These are phyloP conservation scores for Mycena metata DNA, from an alignment of 768 basidiomycete genomes.

Conservation along the genomic window DNA sequence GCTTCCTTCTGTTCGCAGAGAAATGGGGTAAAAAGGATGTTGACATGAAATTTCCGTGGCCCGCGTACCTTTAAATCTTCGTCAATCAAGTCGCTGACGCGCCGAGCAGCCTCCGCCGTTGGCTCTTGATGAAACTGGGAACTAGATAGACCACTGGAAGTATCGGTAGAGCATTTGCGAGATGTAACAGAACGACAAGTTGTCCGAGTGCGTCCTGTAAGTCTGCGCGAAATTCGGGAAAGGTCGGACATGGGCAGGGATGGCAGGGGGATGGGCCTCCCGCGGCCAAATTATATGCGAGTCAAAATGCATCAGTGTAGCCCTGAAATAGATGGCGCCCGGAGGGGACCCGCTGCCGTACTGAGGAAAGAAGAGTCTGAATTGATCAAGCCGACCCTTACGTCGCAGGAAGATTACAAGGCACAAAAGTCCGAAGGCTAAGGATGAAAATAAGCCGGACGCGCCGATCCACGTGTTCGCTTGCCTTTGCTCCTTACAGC, in stretches of 20 bases:
- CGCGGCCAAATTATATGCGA: slow-evolving; percentile 24
- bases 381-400: slow-evolving; percentile 32
- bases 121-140: not conserved
- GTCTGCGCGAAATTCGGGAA: slow-evolving; percentile 16
- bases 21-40: not conserved
- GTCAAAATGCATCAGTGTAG: slow-evolving; percentile 26
- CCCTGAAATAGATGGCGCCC: slow-evolving; percentile 28
- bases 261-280: not conserved
- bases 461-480: slow-evolving; percentile 31
- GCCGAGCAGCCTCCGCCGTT: slow-evolving; percentile 44
- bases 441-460: slow-evolving; percentile 27
- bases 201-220: slow-evolving; percentile 21
- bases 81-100: slow-evolving; percentile 58
- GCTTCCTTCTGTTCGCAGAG: slow-evolving; percentile 59
- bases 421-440: slow-evolving; percentile 27
- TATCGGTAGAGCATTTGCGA: slow-evolving; percentile 8
- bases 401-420: slow-evolving; percentile 32
- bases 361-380: slow-evolving; percentile 33
- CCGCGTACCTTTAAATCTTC: slow-evolving; percentile 56
- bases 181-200: slow-evolving; percentile 16
- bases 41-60: not conserved
- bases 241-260: slow-evolving; percentile 20
- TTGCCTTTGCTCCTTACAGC: slow-evolving; percentile 27
- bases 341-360: slow-evolving; percentile 27
- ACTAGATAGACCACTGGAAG: slow-evolving; percentile 24